phyloP scores from a whole-genome alignment of 441 rosid genomes.

The Bruguiera hainesii region DNA sequence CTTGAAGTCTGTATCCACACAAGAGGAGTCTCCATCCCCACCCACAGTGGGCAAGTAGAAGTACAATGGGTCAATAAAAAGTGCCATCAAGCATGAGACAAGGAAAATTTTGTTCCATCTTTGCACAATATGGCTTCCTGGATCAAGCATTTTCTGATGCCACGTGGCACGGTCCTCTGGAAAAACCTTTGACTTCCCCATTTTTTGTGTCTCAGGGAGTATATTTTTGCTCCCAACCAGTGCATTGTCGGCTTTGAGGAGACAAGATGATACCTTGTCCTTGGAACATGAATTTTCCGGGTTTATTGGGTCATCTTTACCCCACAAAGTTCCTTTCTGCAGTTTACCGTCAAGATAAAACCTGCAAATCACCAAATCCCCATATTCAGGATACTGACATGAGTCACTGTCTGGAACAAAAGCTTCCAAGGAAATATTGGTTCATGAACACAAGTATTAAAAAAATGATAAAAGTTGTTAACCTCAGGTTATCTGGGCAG shows the following conservation, averaged over 20 bases:
- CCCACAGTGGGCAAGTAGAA: constrained; percentile 71
- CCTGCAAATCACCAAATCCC: constrained; percentile 36
- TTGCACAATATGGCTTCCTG: constrained; percentile 75
- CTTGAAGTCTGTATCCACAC: constrained; percentile 60
- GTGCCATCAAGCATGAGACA: constrained; percentile 71
- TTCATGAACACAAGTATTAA: too few species aligned
- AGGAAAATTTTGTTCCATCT: constrained; percentile 87
- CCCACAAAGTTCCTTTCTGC: constrained; percentile 38
- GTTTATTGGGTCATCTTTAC: constrained; percentile 43
- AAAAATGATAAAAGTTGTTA: too few species aligned
- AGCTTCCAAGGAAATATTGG: not conserved
- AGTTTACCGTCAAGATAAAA: constrained; percentile 64
- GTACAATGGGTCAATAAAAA: constrained; percentile 83
- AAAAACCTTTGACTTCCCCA: constrained; percentile 40
- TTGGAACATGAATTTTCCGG: constrained; percentile 44
- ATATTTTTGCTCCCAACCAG: constrained; percentile 41
- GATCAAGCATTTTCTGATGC: constrained; percentile 77
- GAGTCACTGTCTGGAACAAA: not conserved
- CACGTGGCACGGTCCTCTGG: constrained; percentile 43
- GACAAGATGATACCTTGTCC: constrained; percentile 45
- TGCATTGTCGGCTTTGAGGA: constrained; percentile 49
- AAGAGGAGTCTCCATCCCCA: constrained; percentile 31
- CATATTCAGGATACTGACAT: not conserved
- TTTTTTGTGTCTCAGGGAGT: constrained; percentile 40
- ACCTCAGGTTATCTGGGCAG: too few species aligned